Base-by-base conservation (phyloP, 768 basidiomycete species). In the Termitomyces sp. region DNA sequence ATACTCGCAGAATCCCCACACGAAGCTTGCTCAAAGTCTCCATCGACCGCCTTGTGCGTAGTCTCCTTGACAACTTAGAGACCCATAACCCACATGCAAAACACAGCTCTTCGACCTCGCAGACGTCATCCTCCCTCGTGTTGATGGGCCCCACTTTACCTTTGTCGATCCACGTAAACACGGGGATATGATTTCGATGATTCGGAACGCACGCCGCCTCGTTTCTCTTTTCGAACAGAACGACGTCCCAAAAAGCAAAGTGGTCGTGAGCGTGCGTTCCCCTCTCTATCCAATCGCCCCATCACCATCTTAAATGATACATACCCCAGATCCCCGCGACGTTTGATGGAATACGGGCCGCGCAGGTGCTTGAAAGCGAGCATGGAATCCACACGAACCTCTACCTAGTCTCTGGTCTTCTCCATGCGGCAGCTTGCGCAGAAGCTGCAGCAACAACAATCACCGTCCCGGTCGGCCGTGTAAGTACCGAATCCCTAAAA, bases 311-410 rank as follows among this genome's bases (percentile, higher is more conserved):
- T 37, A 30, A 42, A 21, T 41, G 23, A 17, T 3, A 14, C 35
- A 3, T 5, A 9, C n/a, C 17, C 37, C 46, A 85, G 84, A 75
- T 86, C 40, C 81, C 84, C 31, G 83, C 84, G 5, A 85, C 84
- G 0, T 74, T 78, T 37, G 70, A 70, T 30, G 85, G 85, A 15
- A 72, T 85, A 12, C 52, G 56, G 26, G 84, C 84, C 6, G 76
- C 82, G 0, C 66, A 63, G 26, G 61, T 64, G 50, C 74, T 85
- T 11, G 66, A 70, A 37, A 59, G 66, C 21, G 62, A 63, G 45
- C 61, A 77, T 48, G 63, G 65, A n/a, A 77, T 85, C 31, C 69
- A 74, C 21, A 78, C 78, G 21, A 81, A 84, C 64, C 66, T 87
- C 40, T 72, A 72, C 40, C 62, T 78, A 46, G 83, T 85, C n/a